phyloP scores from a whole-genome alignment of 257 asterid species.

The Solanum paucissectum region DNA sequence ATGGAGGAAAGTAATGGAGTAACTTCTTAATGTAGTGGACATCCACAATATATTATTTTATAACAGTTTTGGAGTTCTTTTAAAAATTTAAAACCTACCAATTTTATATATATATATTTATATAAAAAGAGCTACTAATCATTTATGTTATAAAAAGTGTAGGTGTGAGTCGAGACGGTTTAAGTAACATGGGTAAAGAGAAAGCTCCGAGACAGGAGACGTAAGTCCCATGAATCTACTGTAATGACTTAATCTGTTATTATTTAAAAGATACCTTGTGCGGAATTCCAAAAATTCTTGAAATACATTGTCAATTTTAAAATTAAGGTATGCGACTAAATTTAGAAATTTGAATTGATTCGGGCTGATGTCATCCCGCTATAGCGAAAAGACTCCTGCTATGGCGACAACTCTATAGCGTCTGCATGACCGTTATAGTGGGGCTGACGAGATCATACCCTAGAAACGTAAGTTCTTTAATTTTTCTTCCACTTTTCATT shows the following conservation, averaged over 20 bases:
- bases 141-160: neutral
- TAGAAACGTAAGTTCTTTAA: neutral
- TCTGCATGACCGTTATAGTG: neutral
- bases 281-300: too few relatives aligned
- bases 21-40: too few relatives aligned
- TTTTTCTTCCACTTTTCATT: neutral
- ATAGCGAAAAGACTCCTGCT: fast-evolving
- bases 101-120: too few relatives aligned
- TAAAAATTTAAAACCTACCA: neutral
- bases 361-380: fast-evolving
- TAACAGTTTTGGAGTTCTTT: neutral
- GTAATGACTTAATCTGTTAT: fast-evolving
- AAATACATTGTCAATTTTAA: neutral
- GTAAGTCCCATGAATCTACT: too few relatives aligned
- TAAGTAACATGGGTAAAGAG: fast-evolving
- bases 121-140: neutral
- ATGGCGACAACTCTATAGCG: neutral
- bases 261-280: too few relatives aligned
- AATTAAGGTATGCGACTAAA: fast-evolving
- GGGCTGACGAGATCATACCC: neutral
- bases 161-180: fast-evolving
- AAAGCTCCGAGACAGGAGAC: too few relatives aligned
- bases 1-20: too few relatives aligned
- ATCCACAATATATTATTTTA: too few relatives aligned
- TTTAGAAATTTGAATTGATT: neutral